Base-by-base conservation (phyloP, 2,329 filamentous ascomycete species). In the Fusarium zealandicum region DNA sequence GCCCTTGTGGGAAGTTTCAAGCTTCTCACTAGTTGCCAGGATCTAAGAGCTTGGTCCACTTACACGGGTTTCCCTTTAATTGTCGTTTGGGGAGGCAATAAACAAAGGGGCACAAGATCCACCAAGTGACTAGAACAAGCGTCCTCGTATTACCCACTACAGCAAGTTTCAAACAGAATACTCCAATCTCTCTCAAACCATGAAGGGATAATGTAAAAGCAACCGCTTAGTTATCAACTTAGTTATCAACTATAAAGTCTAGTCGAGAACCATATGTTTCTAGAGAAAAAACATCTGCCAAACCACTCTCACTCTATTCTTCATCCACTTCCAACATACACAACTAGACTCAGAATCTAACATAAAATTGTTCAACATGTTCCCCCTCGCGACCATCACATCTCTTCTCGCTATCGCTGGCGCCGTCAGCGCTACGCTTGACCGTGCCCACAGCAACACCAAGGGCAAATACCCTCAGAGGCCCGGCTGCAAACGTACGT, bases 401-500 rank as follows among this genome's bases (percentile, higher is more conserved):
- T 64, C 64, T 18, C 18, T 67, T 7, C 51, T 67, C 13, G 64
- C 57, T 16, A 14, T 61, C 16, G 60, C 44, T 32, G 63, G 63
- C 41, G 55, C 50, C 3, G 63, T 58, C 39, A 57, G 41, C 38
- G 64, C 64, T 39, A 67, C 64, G 11, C 60, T 67, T 31, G 55
- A 67, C 8, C 64, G 64, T 14, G 64, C 64, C 4, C 45, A 44
- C 7, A 66, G 57, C 40, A 67, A 67, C 45, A 66, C 54, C 45
- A 44, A 66, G 49, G 63, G 64, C 22, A 64, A 64, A 66, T 64
- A 61, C 30, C 63, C 63, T n/a, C 36, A 18, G 8, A 63, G 3
- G 39, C 60, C 64, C 14, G 27, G 46, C 40, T 67, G 64, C 51
- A 57, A 49, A 31, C 54, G 64, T 67, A 27, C 13, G 62, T 43